phyloP scores from a whole-genome alignment of 2,329 filamentous ascomycete genomes.

The Fusarium sp. region DNA sequence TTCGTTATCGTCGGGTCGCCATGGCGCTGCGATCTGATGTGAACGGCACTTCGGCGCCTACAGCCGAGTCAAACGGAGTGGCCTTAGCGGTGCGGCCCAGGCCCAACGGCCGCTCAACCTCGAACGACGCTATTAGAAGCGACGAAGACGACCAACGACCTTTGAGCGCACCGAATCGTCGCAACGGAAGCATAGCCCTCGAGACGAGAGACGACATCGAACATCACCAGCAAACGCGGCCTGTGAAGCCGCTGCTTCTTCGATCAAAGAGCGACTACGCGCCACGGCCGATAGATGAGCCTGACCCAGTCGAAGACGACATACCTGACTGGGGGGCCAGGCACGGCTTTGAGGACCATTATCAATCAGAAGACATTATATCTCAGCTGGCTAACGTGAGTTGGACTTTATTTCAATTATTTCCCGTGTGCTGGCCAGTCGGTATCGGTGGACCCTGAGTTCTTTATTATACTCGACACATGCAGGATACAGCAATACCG shows the following conservation, averaged over 20 bases:
- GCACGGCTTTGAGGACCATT: slow-evolving; percentile 93
- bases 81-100: slow-evolving; percentile 45
- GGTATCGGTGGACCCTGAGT: slow-evolving; percentile 51
- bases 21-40: slow-evolving; percentile 51
- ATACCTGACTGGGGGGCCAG: slow-evolving; percentile 69
- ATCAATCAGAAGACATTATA: slow-evolving; percentile 90
- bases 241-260: slow-evolving; percentile 62
- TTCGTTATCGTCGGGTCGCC: slow-evolving; percentile 40
- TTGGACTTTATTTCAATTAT: slow-evolving; percentile 43
- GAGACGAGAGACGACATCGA: slow-evolving; percentile 49
- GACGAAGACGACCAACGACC: slow-evolving; percentile 54
- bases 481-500: slow-evolving; percentile 4
- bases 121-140: slow-evolving; percentile 42
- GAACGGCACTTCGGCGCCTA: slow-evolving; percentile 48
- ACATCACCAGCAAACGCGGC: slow-evolving; percentile 52
- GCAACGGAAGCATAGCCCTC: slow-evolving; percentile 48
- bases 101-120: slow-evolving; percentile 46
- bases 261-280: slow-evolving; percentile 69
- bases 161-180: slow-evolving; percentile 59
- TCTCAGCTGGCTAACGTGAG: slow-evolving; percentile 83
- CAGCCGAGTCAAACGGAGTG: slow-evolving; percentile 36
- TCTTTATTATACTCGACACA: slow-evolving; percentile 8
- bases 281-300: slow-evolving; percentile 55
- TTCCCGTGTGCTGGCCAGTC: slow-evolving; percentile 13
- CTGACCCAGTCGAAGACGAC: slow-evolving; percentile 58